Evolutionary conservation across 345 rosid genomes (phyloP), one percentile per base, ranked within the genome.

Genomic region (Melaleuca alternifolia): DNA sequence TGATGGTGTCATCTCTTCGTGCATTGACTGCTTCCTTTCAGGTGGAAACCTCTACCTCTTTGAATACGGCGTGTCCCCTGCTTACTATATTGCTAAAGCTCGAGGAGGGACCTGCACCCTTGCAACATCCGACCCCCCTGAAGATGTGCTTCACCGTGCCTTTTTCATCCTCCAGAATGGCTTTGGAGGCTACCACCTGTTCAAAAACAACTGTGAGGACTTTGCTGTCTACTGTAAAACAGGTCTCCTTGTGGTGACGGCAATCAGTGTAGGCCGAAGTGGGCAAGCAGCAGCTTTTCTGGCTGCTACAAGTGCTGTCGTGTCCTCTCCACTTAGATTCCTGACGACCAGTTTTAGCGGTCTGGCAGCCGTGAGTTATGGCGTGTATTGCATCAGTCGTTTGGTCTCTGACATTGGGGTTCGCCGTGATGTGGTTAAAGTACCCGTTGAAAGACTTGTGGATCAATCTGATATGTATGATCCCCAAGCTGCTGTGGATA

Each of bases 71-170:
- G 94, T 92, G 87, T 90, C 95, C 4, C 84, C 71, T 3, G 92
- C 88, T 51, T 3, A 91, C 50, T 96, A 93, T 84, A 84, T 96
- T 50, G 91, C 91, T 50, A 94, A 94, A 89, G 90, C 91, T 86
- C 87, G 98, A 86, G 99, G 99, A 10, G 99, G 98, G 28, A 96
- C 97, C 24, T 93, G 96, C 90, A 96, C 97, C 12, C 91, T 91
- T 46, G 96, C 98, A 28, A 0, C 88, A 30, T 91, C 96, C 7
- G 99, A 96, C 91, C 86, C 96, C 37, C 87, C 90, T 1, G 92
- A 92, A 57, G 90, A 93, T 53, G 95, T 93, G 71, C 86, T 94
- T 83, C 91, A 91, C 26, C 94, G 97, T 26, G 96, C 94, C 20
- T 86, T 71, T 14, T 94, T 84, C 87, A 96, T 96, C 20, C 90